phyloP scores from a whole-genome alignment of 2,329 filamentous ascomycete species.

The Dothistroma pini region DNA sequence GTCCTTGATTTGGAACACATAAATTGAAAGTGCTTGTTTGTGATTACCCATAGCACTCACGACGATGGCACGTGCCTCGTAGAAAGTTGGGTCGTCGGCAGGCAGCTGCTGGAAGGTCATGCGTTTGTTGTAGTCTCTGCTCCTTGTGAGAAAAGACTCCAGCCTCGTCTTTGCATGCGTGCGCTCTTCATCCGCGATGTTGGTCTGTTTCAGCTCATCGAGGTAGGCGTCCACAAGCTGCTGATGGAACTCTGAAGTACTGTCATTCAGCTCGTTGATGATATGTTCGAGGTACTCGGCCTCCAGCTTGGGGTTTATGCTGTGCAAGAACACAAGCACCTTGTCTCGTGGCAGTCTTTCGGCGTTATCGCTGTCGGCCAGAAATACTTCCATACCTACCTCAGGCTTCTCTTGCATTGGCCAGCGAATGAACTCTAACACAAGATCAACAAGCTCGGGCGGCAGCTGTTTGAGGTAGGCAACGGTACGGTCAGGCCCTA shows the following conservation, averaged over 20 bases:
- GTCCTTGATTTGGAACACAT: conserved; percentile 89
- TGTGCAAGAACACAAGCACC: conserved; percentile 70
- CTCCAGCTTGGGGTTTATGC: conserved; percentile 67
- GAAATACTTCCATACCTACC: conserved; percentile 86
- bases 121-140: conserved; percentile 67
- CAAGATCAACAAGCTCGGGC: conserved; percentile 81
- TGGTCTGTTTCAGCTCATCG: conserved; percentile 44
- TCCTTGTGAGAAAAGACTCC: conserved; percentile 70
- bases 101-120: conserved; percentile 72
- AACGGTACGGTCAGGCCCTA: conserved; percentile 79
- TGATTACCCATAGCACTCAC: conserved; percentile 94
- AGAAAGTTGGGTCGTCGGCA: conserved; percentile 76
- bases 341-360: conserved; percentile 77
- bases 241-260: conserved; percentile 83
- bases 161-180: conserved; percentile 53
- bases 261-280: conserved; percentile 79
- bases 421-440: conserved; percentile 90
- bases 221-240: conserved; percentile 71
- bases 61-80: conserved; percentile 84
- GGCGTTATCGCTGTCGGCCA: conserved; percentile 90
- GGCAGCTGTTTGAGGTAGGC: conserved; percentile 86
- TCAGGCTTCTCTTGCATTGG: conserved; percentile 68
- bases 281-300: conserved; percentile 86
- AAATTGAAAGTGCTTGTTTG: conserved; percentile 93
- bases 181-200: conserved; percentile 35